Conservation (phyloP, 768 basidiomycete genomes). For the Mycena galericulata region DNA sequence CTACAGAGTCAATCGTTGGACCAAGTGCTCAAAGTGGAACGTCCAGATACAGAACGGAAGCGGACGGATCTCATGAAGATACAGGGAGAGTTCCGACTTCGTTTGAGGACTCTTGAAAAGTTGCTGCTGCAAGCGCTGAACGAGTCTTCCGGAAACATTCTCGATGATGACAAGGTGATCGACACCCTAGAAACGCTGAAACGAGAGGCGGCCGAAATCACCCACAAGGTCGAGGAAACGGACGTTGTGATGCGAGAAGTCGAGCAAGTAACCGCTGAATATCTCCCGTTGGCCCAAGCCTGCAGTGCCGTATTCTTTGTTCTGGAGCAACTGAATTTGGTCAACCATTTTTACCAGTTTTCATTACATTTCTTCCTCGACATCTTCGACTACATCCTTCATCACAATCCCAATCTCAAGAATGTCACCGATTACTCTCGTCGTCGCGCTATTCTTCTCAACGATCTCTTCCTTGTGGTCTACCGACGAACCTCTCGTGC, state of each 20-base stretch:
- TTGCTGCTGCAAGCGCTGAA: slow-evolving; percentile 94
- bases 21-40: slow-evolving; percentile 96
- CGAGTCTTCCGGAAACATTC: slow-evolving; percentile 95
- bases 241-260: slow-evolving; percentile 97
- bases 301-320: slow-evolving; percentile 98
- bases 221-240: slow-evolving; percentile 95
- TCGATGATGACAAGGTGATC: slow-evolving; percentile 99
- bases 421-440: slow-evolving; percentile 77
- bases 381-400: slow-evolving; percentile 95
- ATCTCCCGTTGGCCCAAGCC: slow-evolving; percentile 93
- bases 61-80: slow-evolving; percentile 97
- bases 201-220: slow-evolving; percentile 95
- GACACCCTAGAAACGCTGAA: slow-evolving; percentile 96
- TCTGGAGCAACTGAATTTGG: slow-evolving; percentile 90
- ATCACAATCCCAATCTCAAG: slow-evolving; percentile 91
- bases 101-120: slow-evolving; percentile 92
- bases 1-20: slow-evolving; percentile 98
- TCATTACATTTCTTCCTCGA: slow-evolving; percentile 98
- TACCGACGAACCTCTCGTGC: slow-evolving; percentile 93
- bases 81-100: slow-evolving; percentile 96
- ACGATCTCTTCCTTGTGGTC: slow-evolving; percentile 90
- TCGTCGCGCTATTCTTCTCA: slow-evolving; percentile 84
- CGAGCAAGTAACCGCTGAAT: slow-evolving; percentile 94
- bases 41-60: slow-evolving; percentile 96
- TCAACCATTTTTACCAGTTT: slow-evolving; percentile 99